These are phyloP conservation scores for Syzygium grande DNA, from an alignment of 345 rosid genomes.

Conservation along the genomic window DNA sequence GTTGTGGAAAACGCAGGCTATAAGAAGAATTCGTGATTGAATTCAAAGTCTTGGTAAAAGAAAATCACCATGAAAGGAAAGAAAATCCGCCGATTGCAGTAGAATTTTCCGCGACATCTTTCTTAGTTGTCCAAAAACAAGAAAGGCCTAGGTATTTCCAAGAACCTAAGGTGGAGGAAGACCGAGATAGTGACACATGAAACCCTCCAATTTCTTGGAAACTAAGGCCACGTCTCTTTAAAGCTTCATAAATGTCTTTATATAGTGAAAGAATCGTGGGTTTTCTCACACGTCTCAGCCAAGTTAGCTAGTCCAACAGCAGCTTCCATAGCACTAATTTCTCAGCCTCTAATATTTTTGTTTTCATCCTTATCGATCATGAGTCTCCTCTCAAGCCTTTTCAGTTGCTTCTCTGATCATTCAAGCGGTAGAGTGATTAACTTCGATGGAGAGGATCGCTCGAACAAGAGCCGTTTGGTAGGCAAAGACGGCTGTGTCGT, in stretches of 20 bases:
- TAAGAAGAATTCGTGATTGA: too few species aligned
- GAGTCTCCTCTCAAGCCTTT: not conserved
- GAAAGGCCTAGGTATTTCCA: not conserved
- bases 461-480: not conserved
- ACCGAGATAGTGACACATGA: not conserved
- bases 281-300: too few species aligned
- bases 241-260: not conserved
- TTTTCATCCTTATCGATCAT: not conserved
- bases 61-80: too few species aligned
- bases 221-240: not conserved
- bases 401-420: constrained; percentile 13
- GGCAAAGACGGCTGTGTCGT: not conserved
- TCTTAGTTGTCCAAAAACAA: too few species aligned
- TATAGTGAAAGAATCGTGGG: not conserved
- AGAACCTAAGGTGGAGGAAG: not conserved
- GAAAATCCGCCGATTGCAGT: too few species aligned
- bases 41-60: too few species aligned
- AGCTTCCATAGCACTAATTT: too few species aligned
- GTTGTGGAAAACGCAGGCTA: too few species aligned
- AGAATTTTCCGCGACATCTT: too few species aligned
- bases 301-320: too few species aligned
- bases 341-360: too few species aligned
- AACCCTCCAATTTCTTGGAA: not conserved
- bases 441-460: not conserved
- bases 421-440: not conserved